Evolutionary conservation across 768 basidiomycete species (phyloP).

Genomic region (Lactarius quietus): DNA sequence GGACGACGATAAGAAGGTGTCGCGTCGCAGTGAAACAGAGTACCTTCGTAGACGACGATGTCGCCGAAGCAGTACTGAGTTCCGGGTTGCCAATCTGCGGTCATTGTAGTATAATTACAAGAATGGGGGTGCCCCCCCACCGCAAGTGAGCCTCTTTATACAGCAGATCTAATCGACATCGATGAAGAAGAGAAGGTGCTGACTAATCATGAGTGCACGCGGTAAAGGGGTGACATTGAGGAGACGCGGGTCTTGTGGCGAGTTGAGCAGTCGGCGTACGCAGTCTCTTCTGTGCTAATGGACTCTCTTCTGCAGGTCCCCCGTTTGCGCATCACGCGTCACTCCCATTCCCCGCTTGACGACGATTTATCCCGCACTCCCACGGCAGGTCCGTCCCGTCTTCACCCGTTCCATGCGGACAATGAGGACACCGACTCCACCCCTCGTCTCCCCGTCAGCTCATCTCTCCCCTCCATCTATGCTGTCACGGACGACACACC

Average conservation of each 20-base stretch:
- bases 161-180: background rate
- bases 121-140: background rate
- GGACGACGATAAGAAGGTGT: background rate
- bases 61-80: conserved; percentile 52
- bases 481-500: conserved; percentile 22
- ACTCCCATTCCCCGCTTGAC: conserved; percentile 8
- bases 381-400: conserved; percentile 24
- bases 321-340: conserved; percentile 20
- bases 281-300: conserved; percentile 9
- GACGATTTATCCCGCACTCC: conserved; percentile 22
- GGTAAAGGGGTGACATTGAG: background rate
- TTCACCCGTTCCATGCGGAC: conserved; percentile 18
- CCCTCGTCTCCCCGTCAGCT: conserved; percentile 21
- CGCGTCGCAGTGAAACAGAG: conserved; percentile 4
- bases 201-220: background rate
- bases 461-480: conserved; percentile 22
- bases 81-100: conserved; percentile 56
- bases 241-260: background rate
- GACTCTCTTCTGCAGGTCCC: conserved; percentile 15
- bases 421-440: conserved; percentile 24
- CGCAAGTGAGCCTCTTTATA: background rate
- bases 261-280: conserved; percentile 2
- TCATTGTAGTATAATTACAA: conserved; percentile 36
- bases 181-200: background rate
- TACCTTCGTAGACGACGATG: conserved; percentile 57